A percentile compares a stretch with the other conserved stretches of the same genome.
These are phyloP conservation scores for Didymella pinodella DNA, from an alignment of 2,329 filamentous ascomycete genomes.

Conservation along the genomic window DNA sequence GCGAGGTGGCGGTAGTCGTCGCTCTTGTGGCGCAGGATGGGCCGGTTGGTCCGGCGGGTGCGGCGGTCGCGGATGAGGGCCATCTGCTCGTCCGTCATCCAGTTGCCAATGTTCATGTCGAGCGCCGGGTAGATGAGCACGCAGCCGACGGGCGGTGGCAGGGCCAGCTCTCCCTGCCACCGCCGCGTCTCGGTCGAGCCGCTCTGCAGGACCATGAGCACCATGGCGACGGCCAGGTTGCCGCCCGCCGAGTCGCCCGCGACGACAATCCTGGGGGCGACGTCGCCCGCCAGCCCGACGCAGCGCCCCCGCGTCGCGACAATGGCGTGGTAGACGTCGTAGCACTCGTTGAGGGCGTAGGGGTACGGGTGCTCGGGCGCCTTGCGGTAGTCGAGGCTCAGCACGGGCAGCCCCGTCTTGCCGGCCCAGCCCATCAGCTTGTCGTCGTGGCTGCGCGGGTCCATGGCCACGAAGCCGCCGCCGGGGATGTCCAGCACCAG, in stretches of 20 bases:
- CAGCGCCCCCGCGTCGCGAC: conserved; percentile 76
- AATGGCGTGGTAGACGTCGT: conserved; percentile 81
- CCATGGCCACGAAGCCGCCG: conserved; percentile 96
- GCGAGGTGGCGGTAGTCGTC: conserved; percentile 87
- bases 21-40: conserved; percentile 82
- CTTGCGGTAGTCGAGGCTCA: conserved; percentile 91
- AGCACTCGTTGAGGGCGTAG: conserved; percentile 86
- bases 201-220: conserved; percentile 88
- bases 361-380: conserved; percentile 86
- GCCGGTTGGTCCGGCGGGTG: conserved; percentile 77
- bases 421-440: conserved; percentile 92
- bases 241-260: conserved; percentile 84
- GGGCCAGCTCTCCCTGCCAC: conserved; percentile 62
- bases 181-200: conserved; percentile 64
- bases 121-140: conserved; percentile 88
- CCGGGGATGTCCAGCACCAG: conserved; percentile 90
- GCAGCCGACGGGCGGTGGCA: conserved; percentile 81
- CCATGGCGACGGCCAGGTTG: conserved; percentile 80
- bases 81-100: conserved; percentile 99
- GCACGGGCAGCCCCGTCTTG: conserved; percentile 83
- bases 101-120: conserved; percentile 97
- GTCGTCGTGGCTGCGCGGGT: conserved; percentile 92
- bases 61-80: conserved; percentile 85
- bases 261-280: conserved; percentile 72
- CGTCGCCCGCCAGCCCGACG: conserved; percentile 74